Conservation (phyloP, 805 yeast species). For the Metschnikowia continentalis region DNA sequence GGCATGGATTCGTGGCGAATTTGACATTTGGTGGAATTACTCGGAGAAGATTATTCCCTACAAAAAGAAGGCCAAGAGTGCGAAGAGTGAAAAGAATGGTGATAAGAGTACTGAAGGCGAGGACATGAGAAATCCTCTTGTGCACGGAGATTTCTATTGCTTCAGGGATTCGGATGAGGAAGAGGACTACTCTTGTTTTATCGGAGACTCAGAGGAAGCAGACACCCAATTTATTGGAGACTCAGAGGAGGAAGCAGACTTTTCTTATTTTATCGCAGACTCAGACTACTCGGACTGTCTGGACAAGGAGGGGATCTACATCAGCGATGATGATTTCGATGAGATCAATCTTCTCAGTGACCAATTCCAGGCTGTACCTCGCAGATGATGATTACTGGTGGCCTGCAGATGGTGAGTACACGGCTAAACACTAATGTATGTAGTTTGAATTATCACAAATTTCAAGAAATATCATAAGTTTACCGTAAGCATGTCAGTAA, state of each 20-base stretch:
- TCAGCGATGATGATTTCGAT: not conserved
- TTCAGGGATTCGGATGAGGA: conserved; percentile 8
- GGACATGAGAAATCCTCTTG: not conserved
- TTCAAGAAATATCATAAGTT: no score
- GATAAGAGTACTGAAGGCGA: not conserved
- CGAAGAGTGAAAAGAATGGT: not conserved
- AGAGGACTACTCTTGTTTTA: conserved; percentile 8
- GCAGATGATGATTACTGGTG: not conserved
- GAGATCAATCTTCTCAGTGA: not conserved
- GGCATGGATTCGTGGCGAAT: conserved; percentile 41
- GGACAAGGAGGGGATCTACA: conserved; percentile 12
- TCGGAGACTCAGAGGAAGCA: conserved; percentile 5
- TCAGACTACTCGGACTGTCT: conserved; percentile 3
- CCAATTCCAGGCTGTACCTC: not conserved
- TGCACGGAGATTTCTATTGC: not conserved
- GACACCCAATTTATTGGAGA: conserved; percentile 5
- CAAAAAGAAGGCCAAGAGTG: not conserved
- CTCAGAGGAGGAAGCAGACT: conserved; percentile 11
- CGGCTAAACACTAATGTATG: not conserved
- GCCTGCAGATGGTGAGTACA: not conserved
- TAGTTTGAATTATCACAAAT: no score
- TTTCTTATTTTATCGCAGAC: conserved; percentile 3
- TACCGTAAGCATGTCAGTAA: no score
- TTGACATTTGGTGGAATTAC: conserved; percentile 36
- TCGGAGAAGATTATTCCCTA: conserved; percentile 26